Percentiles rank a stretch among this genome's conserved stretches.
Evolutionary conservation across 2,329 filamentous ascomycete genomes (phyloP).

Genomic region (Didymella pomorum): DNA sequence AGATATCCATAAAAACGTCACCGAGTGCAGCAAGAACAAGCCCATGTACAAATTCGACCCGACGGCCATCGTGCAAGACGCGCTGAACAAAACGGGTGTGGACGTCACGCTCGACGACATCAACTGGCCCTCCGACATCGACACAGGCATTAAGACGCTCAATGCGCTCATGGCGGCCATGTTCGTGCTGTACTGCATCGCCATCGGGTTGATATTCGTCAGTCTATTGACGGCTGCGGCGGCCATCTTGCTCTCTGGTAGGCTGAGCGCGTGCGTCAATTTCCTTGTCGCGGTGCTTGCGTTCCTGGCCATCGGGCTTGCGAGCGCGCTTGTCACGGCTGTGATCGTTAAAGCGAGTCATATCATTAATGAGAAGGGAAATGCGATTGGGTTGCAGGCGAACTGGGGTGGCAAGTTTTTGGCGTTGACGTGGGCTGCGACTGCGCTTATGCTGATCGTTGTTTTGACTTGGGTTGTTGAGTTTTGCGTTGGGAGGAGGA

Average conservation of each 20-base stretch:
- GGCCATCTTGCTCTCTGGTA: constrained; percentile 56
- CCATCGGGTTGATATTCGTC: constrained; percentile 61
- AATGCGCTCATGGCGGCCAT: constrained; percentile 60
- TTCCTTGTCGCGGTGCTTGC: constrained; percentile 59
- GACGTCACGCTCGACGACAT: constrained; percentile 62
- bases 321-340: constrained; percentile 77
- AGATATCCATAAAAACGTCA: constrained; percentile 61
- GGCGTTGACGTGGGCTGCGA: constrained; percentile 67
- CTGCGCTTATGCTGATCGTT: constrained; percentile 54
- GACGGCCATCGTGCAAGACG: constrained; percentile 57
- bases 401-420: constrained; percentile 64
- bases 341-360: constrained; percentile 62
- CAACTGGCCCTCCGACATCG: constrained; percentile 65
- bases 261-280: constrained; percentile 60
- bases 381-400: constrained; percentile 59
- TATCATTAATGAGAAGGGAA: constrained; percentile 63
- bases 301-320: constrained; percentile 69
- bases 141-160: constrained; percentile 61
- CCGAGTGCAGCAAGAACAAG: constrained; percentile 61
- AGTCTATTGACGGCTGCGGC: constrained; percentile 58
- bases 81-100: constrained; percentile 54
- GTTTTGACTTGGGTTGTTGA: constrained; percentile 41
- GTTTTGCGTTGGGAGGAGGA: constrained; percentile 38
- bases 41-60: constrained; percentile 67
- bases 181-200: constrained; percentile 68